A percentile compares a stretch with the other conserved stretches of the same genome.
These are phyloP conservation scores for Maudiozyma barnettii DNA, from an alignment of 805 yeast genomes.

Conservation along the genomic window DNA sequence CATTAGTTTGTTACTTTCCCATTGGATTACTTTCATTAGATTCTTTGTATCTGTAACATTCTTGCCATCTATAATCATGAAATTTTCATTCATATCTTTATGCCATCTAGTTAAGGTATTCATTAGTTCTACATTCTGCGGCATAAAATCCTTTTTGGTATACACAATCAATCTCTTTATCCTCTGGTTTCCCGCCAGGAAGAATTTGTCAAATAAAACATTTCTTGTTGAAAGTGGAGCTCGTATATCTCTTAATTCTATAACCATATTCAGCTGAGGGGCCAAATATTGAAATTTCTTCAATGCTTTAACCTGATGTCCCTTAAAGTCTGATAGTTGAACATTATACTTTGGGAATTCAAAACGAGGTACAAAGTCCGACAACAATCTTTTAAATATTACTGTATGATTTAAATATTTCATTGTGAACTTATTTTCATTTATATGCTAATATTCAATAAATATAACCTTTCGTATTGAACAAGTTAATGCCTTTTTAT, in stretches of 20 bases:
- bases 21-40: constrained; percentile 42
- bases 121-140: constrained; percentile 11
- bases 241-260: constrained; percentile 81
- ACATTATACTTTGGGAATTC: constrained; percentile 68
- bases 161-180: constrained; percentile 42
- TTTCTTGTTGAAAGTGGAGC: constrained; percentile 84
- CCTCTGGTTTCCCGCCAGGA: constrained; percentile 35
- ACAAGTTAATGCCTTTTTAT: too few relatives aligned
- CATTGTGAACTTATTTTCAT: neutral
- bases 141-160: constrained; percentile 61
- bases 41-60: constrained; percentile 39
- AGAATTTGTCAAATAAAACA: constrained; percentile 60
- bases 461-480: too few relatives aligned
- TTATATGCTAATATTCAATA: too few relatives aligned
- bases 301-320: constrained; percentile 80
- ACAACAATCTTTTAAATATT: neutral
- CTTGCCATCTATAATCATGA: constrained; percentile 51
- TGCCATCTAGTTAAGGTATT: constrained; percentile 42
- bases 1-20: constrained; percentile 30
- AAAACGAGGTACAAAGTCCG: constrained; percentile 52
- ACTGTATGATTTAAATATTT: neutral
- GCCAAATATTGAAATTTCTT: constrained; percentile 55
- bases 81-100: constrained; percentile 31
- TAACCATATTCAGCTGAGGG: constrained; percentile 69
- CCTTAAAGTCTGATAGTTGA: constrained; percentile 70